phyloP scores from a whole-genome alignment of 2,329 filamentous ascomycete genomes.

The Diaporthe sp. region DNA sequence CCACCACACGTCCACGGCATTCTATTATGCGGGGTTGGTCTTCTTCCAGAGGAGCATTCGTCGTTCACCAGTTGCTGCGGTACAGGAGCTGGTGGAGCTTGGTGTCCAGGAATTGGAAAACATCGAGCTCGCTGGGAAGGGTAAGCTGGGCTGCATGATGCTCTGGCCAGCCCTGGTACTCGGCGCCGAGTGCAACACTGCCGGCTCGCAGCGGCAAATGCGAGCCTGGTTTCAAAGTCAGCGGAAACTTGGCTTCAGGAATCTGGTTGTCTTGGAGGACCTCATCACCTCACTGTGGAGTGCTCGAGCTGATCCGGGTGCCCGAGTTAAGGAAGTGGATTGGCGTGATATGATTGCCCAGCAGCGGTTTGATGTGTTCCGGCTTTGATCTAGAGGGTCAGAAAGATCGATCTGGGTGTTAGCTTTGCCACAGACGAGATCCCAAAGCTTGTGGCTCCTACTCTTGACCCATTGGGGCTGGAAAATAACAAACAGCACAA shows the following conservation, averaged over 20 bases:
- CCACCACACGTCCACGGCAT: neutral
- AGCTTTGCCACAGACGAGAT: neutral
- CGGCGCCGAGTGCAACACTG: conserved; percentile 46
- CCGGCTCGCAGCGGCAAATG: conserved; percentile 43
- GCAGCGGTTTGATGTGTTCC: conserved; percentile 9
- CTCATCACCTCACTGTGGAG: conserved; percentile 16
- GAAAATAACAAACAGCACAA: neutral
- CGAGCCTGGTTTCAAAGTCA: conserved; percentile 45
- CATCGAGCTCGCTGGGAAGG: neutral
- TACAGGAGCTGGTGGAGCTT: conserved; percentile 9
- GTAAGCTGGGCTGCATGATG: conserved; percentile 44
- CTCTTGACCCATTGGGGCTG: neutral
- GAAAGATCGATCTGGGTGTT: neutral
- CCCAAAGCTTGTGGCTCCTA: neutral
- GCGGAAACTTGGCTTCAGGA: conserved; percentile 47
- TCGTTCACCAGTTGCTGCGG: neutral
- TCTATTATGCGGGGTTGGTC: conserved; percentile 9
- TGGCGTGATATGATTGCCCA: conserved; percentile 14
- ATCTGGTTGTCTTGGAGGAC: conserved; percentile 44
- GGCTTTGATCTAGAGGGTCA: neutral
- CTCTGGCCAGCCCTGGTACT: conserved; percentile 49
- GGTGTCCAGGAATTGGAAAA: conserved; percentile 3
- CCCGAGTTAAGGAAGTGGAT: neutral
- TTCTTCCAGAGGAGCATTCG: conserved; percentile 17
- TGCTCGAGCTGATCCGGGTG: neutral